Percentiles rank a stretch among this genome's conserved stretches.
These are phyloP conservation scores for Dioscorea zingiberensis DNA, from an alignment of 106 monocot species.

Conservation along the genomic window DNA sequence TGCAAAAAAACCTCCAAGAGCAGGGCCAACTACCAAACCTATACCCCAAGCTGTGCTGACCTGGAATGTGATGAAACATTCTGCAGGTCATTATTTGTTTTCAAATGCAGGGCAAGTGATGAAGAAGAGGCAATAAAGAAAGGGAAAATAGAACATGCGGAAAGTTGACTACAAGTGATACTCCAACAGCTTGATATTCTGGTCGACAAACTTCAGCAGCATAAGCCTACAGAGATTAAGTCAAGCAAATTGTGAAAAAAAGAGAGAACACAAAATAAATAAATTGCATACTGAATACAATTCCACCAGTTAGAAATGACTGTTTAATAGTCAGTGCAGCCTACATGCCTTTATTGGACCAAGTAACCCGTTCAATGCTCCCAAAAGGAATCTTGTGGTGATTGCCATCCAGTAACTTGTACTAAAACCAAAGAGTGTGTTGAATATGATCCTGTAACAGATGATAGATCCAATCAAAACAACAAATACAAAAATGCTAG, in stretches of 20 bases:
- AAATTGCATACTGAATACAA: too few species aligned
- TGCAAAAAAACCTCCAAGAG: constrained; percentile 9
- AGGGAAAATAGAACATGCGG: not conserved
- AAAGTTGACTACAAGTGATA: constrained; percentile 32
- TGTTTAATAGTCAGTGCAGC: not conserved
- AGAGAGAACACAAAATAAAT: too few species aligned
- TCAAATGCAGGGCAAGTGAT: not conserved
- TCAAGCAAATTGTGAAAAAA: not conserved
- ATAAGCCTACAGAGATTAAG: constrained; percentile 22
- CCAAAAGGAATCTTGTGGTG: constrained; percentile 74
- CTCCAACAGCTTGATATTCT: constrained; percentile 34
- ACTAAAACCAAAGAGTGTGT: constrained; percentile 84
- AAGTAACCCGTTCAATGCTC: constrained; percentile 69
- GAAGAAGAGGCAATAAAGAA: not conserved
- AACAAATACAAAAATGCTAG: constrained; percentile 3
- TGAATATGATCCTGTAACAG: constrained; percentile 59
- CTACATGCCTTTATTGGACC: constrained; percentile 28
- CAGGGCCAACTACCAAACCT: constrained; percentile 9
- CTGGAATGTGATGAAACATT: not conserved
- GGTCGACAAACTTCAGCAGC: constrained; percentile 23
- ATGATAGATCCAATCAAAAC: not conserved
- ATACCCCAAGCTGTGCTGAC: constrained; percentile 7
- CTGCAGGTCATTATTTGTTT: not conserved
- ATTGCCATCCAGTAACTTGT: constrained; percentile 87
- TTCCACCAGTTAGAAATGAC: too few species aligned